Evolutionary conservation across 768 basidiomycete genomes (phyloP), one percentile per base, ranked within the genome.

Genomic region (Hebeloma cylindrosporum): DNA sequence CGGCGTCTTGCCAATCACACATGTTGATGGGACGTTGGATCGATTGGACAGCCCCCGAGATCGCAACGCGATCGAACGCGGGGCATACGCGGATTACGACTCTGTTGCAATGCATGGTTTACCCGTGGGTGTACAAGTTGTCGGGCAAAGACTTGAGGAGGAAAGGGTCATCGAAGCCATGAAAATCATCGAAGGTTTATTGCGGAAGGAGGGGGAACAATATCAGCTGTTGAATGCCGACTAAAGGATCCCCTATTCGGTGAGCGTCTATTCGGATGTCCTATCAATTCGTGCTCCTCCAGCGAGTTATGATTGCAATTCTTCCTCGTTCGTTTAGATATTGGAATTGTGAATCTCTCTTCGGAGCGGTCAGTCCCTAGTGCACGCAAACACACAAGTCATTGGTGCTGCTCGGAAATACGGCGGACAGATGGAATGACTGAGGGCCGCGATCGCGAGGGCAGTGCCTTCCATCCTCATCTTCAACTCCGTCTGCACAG

Each of bases 131-230:
- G 75, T 83, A 1, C 81, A 85, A 52, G 67, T 85, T 11, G 69
- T 83, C 0, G 82, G 81, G 0, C 69, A 71, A 41, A 63, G 79
- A 23, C 66, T 83, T 25, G 78, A 82, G 52, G 83, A 85, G 57
- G 83, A 85, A 60, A 78, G 78, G 48, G 82, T 82, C 0, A 48
- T 85, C 28, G 72, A 73, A 43, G 80, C 77, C 2, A 82, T 83
- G 75, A 72, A 77, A 51, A 64, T 79, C 5, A 66, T 85, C 36
- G 67, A 79, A 27, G 25, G 22, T 10, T 44, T 67, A 22, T 46
- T 73, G 44, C 56, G 48, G 32, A 43, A 45, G 18, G 62, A 63
- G 9, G 66, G 62, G 2, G 16, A 42, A 11, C 51, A 26, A 21
- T 54, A 58, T 18, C 18, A 37, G 10, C 39, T 53, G 25, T 28